Evolutionary conservation across 768 basidiomycete genomes (phyloP).

Genomic region (Hygrocybe punicea): DNA sequence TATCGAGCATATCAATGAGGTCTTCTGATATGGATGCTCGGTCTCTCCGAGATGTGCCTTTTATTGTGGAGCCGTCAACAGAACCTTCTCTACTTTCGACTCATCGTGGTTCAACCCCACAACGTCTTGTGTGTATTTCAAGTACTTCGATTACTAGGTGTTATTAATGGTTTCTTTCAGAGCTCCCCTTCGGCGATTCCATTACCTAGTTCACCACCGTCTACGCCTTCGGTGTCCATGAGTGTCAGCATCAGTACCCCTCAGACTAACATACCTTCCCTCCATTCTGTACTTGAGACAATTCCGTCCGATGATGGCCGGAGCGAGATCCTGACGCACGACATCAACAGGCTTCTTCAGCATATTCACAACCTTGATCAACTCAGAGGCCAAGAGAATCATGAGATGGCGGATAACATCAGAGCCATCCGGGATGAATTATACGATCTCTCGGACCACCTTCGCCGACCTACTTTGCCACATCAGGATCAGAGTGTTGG

Average conservation of each 20-base stretch:
- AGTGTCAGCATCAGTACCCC: conserved; percentile 54
- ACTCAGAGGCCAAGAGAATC: conserved; percentile 58
- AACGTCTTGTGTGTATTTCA: conserved; percentile 35
- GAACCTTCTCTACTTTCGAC: conserved; percentile 58
- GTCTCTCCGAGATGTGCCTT: conserved; percentile 34
- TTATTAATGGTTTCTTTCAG: background rate
- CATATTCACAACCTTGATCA: conserved; percentile 56
- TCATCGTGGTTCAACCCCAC: conserved; percentile 21
- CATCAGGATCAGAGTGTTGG: conserved; percentile 44
- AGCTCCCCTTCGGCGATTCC: conserved; percentile 1
- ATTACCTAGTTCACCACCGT: conserved; percentile 5
- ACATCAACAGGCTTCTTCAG: conserved; percentile 49
- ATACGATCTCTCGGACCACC: conserved; percentile 54
- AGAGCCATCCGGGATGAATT: conserved; percentile 69
- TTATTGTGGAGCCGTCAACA: conserved; percentile 31
- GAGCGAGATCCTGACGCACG: conserved; percentile 49
- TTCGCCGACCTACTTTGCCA: conserved; percentile 45
- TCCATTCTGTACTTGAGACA: conserved; percentile 45
- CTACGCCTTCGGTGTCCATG: conserved; percentile 30
- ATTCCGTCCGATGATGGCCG: conserved; percentile 32
- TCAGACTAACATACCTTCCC: conserved; percentile 45
- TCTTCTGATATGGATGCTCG: conserved; percentile 37
- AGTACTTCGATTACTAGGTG: background rate
- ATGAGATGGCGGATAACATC: conserved; percentile 64
- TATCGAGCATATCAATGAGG: conserved; percentile 45